Evolutionary conservation across 305 asterid species (phyloP).

Genomic region (Rubia tinctorum): DNA sequence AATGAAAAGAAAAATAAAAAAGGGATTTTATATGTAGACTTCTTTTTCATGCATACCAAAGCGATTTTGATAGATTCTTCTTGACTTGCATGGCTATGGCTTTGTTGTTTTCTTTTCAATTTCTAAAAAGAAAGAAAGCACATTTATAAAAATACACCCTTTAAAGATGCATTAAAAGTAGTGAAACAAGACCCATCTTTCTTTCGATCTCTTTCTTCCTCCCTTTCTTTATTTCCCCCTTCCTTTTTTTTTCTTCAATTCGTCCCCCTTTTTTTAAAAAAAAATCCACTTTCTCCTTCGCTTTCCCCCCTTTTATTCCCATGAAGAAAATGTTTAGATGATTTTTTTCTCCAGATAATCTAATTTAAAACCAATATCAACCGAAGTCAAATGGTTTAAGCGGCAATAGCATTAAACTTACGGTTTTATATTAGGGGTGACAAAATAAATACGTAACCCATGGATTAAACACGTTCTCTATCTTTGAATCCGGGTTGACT

Average conservation of each 20-base stretch:
- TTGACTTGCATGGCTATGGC: slow-evolving; percentile 53
- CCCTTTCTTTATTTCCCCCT: slow-evolving; percentile 23
- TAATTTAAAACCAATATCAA: background rate
- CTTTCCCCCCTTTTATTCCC: slow-evolving; percentile 4
- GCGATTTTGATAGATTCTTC: slow-evolving; percentile 21
- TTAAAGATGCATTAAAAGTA: slow-evolving; percentile 60
- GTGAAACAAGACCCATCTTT: slow-evolving; percentile 40
- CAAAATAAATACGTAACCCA: no score
- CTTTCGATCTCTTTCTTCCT: slow-evolving; percentile 22
- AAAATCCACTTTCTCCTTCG: slow-evolving; percentile 8
- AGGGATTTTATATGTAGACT: slow-evolving; percentile 26
- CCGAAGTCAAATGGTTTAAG: background rate
- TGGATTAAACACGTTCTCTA: no score
- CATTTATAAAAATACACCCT: slow-evolving; percentile 34
- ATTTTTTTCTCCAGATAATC: background rate
- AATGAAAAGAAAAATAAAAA: slow-evolving; percentile 25
- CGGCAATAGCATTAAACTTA: no score
- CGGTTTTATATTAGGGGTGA: no score
- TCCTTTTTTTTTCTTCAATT: background rate
- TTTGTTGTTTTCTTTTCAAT: slow-evolving; percentile 32
- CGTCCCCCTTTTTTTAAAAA: background rate
- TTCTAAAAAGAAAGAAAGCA: slow-evolving; percentile 33
- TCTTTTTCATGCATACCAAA: slow-evolving; percentile 27
- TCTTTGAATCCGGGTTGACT: no score
- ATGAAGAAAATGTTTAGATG: background rate